A percentile compares a stretch with the other conserved stretches of the same genome.
These are phyloP conservation scores for Phytophthora sansomeana DNA, from an alignment of 352 stramenopile genomes.

Conservation along the genomic window DNA sequence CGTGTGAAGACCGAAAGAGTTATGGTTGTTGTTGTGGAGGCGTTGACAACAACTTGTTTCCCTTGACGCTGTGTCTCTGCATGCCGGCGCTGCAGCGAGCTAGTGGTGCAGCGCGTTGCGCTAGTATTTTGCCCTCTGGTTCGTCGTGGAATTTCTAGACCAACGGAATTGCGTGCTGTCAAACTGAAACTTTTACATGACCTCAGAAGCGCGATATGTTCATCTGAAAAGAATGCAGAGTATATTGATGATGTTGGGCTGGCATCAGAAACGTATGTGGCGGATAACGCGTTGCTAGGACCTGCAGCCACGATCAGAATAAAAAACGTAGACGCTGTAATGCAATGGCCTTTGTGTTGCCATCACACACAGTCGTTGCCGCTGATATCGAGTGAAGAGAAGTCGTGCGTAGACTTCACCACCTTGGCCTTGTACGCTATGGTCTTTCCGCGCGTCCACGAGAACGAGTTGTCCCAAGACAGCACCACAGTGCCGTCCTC, in stretches of 20 bases:
- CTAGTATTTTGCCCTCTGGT: no score
- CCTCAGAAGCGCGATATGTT: no score
- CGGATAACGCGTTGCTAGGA: not conserved
- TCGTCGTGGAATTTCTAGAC: no score
- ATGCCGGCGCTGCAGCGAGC: no score
- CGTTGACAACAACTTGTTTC: not conserved
- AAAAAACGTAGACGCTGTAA: not conserved
- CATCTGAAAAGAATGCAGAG: not conserved
- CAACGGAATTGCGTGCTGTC: no score
- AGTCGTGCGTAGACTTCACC: slow-evolving; percentile 80
- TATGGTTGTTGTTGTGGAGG: no score
- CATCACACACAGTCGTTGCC: slow-evolving; percentile 71
- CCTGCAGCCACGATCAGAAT: not conserved
- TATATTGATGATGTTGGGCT: not conserved
- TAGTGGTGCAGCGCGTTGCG: no score
- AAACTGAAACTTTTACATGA: no score
- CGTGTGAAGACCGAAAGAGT: no score
- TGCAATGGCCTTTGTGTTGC: not conserved
- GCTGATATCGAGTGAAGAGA: slow-evolving; percentile 77
- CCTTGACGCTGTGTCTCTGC: not conserved
- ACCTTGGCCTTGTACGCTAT: slow-evolving; percentile 85
- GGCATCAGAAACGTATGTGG: no score
- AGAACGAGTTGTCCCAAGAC: slow-evolving; percentile 79
- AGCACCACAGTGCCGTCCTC: slow-evolving; percentile 78
- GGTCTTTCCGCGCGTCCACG: slow-evolving; percentile 72